phyloP scores from a whole-genome alignment of 2,329 filamentous ascomycete genomes.

The Cordyceps farinosa region DNA sequence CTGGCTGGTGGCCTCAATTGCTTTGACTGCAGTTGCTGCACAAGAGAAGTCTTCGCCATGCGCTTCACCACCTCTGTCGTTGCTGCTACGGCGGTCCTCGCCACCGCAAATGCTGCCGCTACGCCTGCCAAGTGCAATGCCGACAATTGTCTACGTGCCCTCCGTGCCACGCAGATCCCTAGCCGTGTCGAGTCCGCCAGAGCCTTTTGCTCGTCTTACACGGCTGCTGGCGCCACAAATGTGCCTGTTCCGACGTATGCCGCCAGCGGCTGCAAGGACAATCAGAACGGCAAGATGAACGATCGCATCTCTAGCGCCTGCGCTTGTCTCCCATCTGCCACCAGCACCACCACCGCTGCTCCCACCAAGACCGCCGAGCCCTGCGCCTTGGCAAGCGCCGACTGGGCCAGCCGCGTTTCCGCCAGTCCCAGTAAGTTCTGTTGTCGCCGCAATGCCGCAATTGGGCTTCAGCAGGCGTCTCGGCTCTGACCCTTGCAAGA shows the following conservation, averaged over 20 bases:
- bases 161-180: conserved; percentile 32
- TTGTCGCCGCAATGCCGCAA: background rate
- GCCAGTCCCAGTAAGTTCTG: background rate
- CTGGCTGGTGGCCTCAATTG: background rate
- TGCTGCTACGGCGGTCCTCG: conserved; percentile 16
- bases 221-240: conserved; percentile 20
- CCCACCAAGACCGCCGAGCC: conserved; percentile 12
- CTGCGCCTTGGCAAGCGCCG: conserved; percentile 20
- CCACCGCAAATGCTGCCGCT: conserved; percentile 15
- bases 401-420: conserved; percentile 18
- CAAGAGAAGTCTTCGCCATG: background rate
- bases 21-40: background rate
- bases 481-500: background rate
- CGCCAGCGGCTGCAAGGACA: conserved; percentile 22
- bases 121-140: conserved; percentile 27
- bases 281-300: conserved; percentile 21
- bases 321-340: conserved; percentile 22
- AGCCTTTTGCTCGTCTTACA: conserved; percentile 30
- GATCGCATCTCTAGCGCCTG: conserved; percentile 26
- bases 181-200: conserved; percentile 31
- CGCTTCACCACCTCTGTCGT: background rate
- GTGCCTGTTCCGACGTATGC: conserved; percentile 24
- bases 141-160: conserved; percentile 38
- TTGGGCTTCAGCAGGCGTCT: background rate
- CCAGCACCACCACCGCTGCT: conserved; percentile 18